Percentiles rank a stretch among this genome's conserved stretches.
Evolutionary conservation across 306 rosid genomes (phyloP).

Genomic region (Quillaja saponaria): DNA sequence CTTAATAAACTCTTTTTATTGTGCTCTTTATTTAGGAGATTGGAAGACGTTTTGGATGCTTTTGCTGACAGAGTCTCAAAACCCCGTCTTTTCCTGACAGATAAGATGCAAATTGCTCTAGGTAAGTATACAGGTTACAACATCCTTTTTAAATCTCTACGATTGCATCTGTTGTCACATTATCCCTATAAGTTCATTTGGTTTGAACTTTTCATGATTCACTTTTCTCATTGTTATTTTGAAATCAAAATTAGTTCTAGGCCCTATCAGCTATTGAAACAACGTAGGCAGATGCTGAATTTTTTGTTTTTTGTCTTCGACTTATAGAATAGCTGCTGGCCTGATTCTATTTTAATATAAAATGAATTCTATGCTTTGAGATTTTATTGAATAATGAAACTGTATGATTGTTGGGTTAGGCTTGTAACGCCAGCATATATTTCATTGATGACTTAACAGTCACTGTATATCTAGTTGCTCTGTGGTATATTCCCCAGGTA

Average conservation of each 20-base stretch:
- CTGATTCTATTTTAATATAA: constrained; percentile 3
- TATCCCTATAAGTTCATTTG: constrained; percentile 3
- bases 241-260: background rate
- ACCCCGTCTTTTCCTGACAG: constrained; percentile 76
- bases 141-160: background rate
- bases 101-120: constrained; percentile 90
- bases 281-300: constrained; percentile 12
- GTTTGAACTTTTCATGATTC: background rate
- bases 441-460: constrained; percentile 13
- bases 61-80: constrained; percentile 91
- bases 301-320: constrained; percentile 1
- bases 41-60: constrained; percentile 77
- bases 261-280: background rate
- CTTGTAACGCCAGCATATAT: constrained; percentile 10
- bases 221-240: background rate
- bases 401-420: background rate
- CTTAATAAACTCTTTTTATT: background rate
- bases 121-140: constrained; percentile 51
- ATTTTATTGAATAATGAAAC: constrained; percentile 13
- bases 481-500: too few relatives aligned
- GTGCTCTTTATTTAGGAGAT: constrained; percentile 58
- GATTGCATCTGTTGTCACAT: constrained; percentile 10
- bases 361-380: constrained; percentile 22
- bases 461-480: background rate
- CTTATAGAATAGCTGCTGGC: background rate